A percentile compares a stretch with the other conserved stretches of the same genome.
Conservation (phyloP, 257 asterid species). For the Fraxinus pennsylvanica region DNA sequence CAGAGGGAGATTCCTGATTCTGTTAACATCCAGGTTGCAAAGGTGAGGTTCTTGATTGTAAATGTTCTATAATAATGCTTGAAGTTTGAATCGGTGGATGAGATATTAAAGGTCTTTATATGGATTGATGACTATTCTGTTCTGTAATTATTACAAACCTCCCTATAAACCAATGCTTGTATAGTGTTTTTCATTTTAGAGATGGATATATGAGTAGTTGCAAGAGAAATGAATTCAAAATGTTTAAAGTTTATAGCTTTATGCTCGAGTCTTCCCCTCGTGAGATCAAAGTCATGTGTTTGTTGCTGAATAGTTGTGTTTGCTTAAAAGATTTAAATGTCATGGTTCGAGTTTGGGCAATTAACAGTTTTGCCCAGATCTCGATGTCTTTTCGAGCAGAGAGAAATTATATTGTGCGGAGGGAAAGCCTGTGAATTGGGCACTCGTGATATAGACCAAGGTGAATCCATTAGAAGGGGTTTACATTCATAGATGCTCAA, state of each 20-base stretch:
- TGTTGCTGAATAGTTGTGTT: neutral
- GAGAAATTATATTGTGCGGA: neutral
- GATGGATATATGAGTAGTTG: constrained; percentile 10
- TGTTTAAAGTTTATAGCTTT: too few species aligned
- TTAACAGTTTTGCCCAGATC: constrained; percentile 9
- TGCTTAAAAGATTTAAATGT: constrained; percentile 3
- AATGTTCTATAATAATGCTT: neutral
- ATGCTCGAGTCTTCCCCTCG: too few species aligned
- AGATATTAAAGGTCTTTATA: neutral
- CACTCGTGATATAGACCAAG: neutral
- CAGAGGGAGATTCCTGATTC: constrained; percentile 97
- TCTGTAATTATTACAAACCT: neutral
- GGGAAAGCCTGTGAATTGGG: neutral
- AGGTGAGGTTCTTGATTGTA: constrained; percentile 48
- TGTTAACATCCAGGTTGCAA: constrained; percentile 82
- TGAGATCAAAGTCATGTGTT: too few species aligned
- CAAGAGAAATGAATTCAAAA: neutral
- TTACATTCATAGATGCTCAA: neutral
- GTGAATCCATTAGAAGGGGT: neutral
- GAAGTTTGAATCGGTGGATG: constrained; percentile 2
- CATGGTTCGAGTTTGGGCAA: neutral
- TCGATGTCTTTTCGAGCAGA: neutral
- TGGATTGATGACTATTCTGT: neutral
- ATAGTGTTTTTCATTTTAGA: constrained; percentile 1
- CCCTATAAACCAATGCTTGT: neutral